Base-by-base conservation (phyloP, 768 basidiomycete species). In the Mycena maculata region DNA sequence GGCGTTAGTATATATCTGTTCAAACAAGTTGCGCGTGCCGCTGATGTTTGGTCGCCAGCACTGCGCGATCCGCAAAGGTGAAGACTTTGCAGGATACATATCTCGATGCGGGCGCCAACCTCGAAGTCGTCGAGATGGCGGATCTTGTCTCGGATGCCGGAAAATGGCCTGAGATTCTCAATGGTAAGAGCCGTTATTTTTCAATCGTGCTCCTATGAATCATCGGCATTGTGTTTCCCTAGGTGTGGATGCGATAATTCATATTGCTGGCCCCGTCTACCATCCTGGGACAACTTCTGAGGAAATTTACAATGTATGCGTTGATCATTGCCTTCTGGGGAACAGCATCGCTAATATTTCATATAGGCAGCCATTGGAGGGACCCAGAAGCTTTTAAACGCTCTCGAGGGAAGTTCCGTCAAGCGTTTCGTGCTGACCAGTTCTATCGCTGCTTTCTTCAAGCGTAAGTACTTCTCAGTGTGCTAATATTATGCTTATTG, bases 321-420 rank as follows among this genome's bases (percentile, higher is more conserved):
- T n/a, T n/a, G 20, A 12, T 27, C 48, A 42, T 16, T 23, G 3
- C 5, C 47, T 33, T 16, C 20, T 18, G 38, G n/a, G 20, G 38
- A n/a, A 20, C n/a, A 7, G 7, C 58, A 8, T 18, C 45, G n/a
- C 28, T 38, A 10, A 39, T 31, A n/a, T 12, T 45, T 23, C 13
- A 22, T 27, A 20, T 57, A 78, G 77, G 67, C 59, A 18, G 72
- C 76, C 11, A 68, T 72, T n/a, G 67, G 67, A 10, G 77, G 76
- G 18, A 75, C 74, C 11, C 50, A 75, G 47, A 74, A 77, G 55
- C 60, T 78, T 30, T 54, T 78, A 12, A 69, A 72, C 7, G 75
- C 76, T 36, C 68, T 76, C 18, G 44, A 58, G 13, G 55, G 66
- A n/a, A 70, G 71, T 7, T 70, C 74, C 13, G 67, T 77, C 38